A percentile compares a stretch with the other conserved stretches of the same genome.
These are phyloP conservation scores for Pilaira anomala DNA, from an alignment of 192 early-diverging fungal species.

Conservation along the genomic window DNA sequence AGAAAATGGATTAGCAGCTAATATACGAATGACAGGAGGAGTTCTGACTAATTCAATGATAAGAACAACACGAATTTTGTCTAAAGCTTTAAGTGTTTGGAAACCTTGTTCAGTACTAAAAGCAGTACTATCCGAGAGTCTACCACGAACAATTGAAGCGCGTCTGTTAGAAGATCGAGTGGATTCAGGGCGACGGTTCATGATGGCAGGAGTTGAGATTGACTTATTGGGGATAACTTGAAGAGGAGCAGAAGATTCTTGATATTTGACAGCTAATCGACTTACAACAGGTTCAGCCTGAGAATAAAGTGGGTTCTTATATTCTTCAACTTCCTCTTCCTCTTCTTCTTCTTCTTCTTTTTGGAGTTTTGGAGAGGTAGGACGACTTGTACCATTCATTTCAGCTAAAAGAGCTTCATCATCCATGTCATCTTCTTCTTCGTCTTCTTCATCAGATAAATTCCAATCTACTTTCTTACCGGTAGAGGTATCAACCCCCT, in stretches of 20 bases:
- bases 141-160: constrained; percentile 17
- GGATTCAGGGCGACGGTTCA: constrained; percentile 8
- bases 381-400: constrained; percentile 3
- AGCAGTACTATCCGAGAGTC: constrained; percentile 21
- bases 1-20: constrained; percentile 48
- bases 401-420: constrained; percentile 35
- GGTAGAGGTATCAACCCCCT: constrained; percentile 37
- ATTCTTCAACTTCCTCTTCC: not conserved
- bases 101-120: constrained; percentile 32
- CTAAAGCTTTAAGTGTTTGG: constrained; percentile 47
- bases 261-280: not conserved
- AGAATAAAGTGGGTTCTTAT: not conserved
- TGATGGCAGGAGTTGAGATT: constrained; percentile 1
- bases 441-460: constrained; percentile 42
- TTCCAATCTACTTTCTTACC: constrained; percentile 29
- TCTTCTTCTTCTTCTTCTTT: not conserved
- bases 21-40: constrained; percentile 53
- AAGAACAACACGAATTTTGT: constrained; percentile 45
- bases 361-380: not conserved
- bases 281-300: not conserved
- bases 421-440: constrained; percentile 48
- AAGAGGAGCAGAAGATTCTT: not conserved
- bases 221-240: not conserved
- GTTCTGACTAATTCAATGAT: constrained; percentile 49
- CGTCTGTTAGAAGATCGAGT: constrained; percentile 20